phyloP scores from a whole-genome alignment of 257 asterid species.

The Solanum lignicaule region DNA sequence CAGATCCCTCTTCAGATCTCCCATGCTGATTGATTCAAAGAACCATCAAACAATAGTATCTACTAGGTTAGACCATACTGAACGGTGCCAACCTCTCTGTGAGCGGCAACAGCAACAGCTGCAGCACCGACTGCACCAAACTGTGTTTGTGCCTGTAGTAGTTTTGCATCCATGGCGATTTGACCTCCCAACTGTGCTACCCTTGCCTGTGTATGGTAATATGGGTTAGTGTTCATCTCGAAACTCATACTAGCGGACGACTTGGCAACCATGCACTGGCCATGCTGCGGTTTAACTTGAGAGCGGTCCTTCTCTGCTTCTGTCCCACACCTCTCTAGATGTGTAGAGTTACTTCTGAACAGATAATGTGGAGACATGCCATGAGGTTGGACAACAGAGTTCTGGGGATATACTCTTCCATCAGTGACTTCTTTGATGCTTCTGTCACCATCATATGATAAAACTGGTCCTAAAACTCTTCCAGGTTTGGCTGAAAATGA shows the following conservation, averaged over 20 bases:
- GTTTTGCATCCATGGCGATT: conserved; percentile 46
- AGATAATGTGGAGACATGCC: conserved; percentile 33
- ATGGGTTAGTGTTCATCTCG: conserved; percentile 37
- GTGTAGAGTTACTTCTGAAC: conserved; percentile 19
- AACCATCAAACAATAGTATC: neutral
- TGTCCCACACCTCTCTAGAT: conserved; percentile 27
- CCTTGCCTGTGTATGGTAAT: conserved; percentile 43
- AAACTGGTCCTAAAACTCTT: conserved; percentile 51
- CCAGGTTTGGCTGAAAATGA: conserved; percentile 43
- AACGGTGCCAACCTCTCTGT: conserved; percentile 52
- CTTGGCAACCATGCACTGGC: conserved; percentile 12
- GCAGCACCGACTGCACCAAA: conserved; percentile 56
- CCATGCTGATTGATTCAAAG: neutral
- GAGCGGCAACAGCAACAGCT: conserved; percentile 52
- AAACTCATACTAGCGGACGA: conserved; percentile 9
- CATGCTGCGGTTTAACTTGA: conserved; percentile 23
- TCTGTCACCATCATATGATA: conserved; percentile 23
- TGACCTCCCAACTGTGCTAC: conserved; percentile 34
- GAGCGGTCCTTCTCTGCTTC: conserved; percentile 24
- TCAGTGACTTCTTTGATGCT: neutral
- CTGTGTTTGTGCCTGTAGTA: conserved; percentile 70
- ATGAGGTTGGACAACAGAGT: conserved; percentile 23
- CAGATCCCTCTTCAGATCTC: neutral
- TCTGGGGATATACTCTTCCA: conserved; percentile 32
- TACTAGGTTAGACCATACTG: conserved; percentile 48